Percentiles rank a stretch among this genome's conserved stretches.
Evolutionary conservation across 2,329 filamentous ascomycete genomes (phyloP).

Genomic region (Fusarium mangiferae): DNA sequence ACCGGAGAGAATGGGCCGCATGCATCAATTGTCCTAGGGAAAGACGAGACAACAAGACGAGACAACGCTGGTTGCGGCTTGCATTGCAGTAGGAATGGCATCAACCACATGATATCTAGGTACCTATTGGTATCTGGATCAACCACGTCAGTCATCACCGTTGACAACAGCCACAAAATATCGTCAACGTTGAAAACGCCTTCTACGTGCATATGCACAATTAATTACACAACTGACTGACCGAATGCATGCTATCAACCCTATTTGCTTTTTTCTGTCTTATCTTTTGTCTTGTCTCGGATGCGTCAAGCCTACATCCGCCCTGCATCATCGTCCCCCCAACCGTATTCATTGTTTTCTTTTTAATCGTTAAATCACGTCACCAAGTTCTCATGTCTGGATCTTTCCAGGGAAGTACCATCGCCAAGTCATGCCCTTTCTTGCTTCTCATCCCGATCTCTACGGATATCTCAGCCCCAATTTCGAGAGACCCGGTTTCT

Average conservation of each 20-base stretch:
- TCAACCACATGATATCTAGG: background rate
- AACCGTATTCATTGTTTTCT: conserved; percentile 3
- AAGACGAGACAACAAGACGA: background rate
- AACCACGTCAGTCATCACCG: conserved; percentile 37
- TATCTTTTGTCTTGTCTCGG: conserved; percentile 20
- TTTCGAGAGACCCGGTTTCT: background rate
- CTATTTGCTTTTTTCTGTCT: conserved; percentile 12
- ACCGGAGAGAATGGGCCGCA: background rate
- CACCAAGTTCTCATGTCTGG: background rate
- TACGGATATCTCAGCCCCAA: background rate
- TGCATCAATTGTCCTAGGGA: background rate
- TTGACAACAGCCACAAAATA: conserved; percentile 24
- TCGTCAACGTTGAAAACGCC: background rate
- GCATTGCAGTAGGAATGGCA: background rate
- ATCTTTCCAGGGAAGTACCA: background rate
- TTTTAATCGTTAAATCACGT: conserved; percentile 10
- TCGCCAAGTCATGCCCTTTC: conserved; percentile 1
- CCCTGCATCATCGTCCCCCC: conserved; percentile 17
- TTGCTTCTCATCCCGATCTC: background rate
- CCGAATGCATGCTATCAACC: conserved; percentile 7
- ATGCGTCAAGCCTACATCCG: conserved; percentile 6
- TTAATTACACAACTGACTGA: conserved; percentile 12
- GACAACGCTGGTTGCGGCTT: background rate
- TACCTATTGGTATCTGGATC: conserved; percentile 8
- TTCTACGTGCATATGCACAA: conserved; percentile 14